These are phyloP conservation scores for Plasmodium berghei DNA, from an alignment of 169 alveolate genomes.

Conservation along the genomic window DNA sequence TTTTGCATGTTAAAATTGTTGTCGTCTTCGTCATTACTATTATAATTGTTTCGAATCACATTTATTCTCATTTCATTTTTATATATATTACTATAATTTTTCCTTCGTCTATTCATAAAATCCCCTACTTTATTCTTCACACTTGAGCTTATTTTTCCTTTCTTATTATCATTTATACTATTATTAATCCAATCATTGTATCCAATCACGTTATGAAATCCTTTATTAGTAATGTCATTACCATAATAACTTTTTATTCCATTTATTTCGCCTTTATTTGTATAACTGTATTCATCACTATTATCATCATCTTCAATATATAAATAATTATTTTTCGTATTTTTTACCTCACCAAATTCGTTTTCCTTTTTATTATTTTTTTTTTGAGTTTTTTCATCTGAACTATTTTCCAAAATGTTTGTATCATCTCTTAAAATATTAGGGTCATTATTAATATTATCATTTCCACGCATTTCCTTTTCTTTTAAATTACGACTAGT, in stretches of 20 bases:
- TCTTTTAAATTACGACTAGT: background rate
- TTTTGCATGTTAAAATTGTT: slow-evolving; percentile 19
- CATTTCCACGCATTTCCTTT: background rate
- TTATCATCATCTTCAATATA: slow-evolving; percentile 13
- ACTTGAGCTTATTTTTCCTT: background rate
- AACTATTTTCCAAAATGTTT: background rate
- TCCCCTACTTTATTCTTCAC: slow-evolving; percentile 16
- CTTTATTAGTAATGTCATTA: slow-evolving; percentile 2
- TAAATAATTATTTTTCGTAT: background rate
- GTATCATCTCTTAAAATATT: background rate
- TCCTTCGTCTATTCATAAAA: slow-evolving; percentile 6
- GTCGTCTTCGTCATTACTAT: slow-evolving; percentile 71
- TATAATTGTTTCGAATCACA: slow-evolving; percentile 50
- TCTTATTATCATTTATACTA: background rate
- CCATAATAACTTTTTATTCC: slow-evolving; percentile 27
- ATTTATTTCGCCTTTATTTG: slow-evolving; percentile 32
- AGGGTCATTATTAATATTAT: background rate
- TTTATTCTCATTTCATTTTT: slow-evolving; percentile 51
- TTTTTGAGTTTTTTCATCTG: background rate
- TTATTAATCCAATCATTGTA: background rate
- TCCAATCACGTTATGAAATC: background rate
- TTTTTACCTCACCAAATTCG: background rate
- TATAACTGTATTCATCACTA: slow-evolving; percentile 10
- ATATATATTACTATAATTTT: slow-evolving; percentile 5
- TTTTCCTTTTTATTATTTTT: background rate